Evolutionary conservation across 192 early-diverging fungal species (phyloP).

Genomic region (Backusella luteola): DNA sequence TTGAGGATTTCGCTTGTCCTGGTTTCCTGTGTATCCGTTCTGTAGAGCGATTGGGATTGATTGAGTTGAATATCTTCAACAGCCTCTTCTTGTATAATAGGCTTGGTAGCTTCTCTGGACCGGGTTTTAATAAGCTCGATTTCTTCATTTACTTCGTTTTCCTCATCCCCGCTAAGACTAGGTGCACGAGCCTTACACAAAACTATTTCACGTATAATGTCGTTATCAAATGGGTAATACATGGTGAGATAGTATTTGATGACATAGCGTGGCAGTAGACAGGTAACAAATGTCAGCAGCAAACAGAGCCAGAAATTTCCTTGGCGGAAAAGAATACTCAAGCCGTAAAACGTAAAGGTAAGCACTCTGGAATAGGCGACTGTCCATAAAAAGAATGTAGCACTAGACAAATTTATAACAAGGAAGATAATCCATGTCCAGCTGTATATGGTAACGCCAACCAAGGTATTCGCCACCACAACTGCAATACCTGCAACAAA

Average conservation of each 20-base stretch:
- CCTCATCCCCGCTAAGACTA: conserved; percentile 13
- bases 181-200: conserved; percentile 4
- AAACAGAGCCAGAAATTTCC: conserved; percentile 69
- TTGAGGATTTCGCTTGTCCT: conserved; percentile 31
- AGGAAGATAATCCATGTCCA: conserved; percentile 72
- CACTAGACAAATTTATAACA: conserved; percentile 46
- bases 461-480: conserved; percentile 74
- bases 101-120: background rate
- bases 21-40: conserved; percentile 1
- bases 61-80: background rate
- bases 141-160: conserved; percentile 14
- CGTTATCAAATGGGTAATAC: conserved; percentile 75
- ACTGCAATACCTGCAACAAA: conserved; percentile 71
- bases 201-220: conserved; percentile 85
- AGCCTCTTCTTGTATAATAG: background rate
- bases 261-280: conserved; percentile 73
- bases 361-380: conserved; percentile 51
- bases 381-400: conserved; percentile 58
- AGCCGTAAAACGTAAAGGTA: conserved; percentile 25
- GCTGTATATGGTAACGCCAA: conserved; percentile 71
- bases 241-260: conserved; percentile 66
- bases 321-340: conserved; percentile 56
- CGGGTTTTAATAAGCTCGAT: background rate
- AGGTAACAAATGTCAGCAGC: conserved; percentile 54
- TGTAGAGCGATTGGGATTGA: background rate